Percentiles rank a stretch among this genome's conserved stretches.
Evolutionary conservation across 2,329 filamentous ascomycete species (phyloP).

Genomic region (Cercospora brassicicola): DNA sequence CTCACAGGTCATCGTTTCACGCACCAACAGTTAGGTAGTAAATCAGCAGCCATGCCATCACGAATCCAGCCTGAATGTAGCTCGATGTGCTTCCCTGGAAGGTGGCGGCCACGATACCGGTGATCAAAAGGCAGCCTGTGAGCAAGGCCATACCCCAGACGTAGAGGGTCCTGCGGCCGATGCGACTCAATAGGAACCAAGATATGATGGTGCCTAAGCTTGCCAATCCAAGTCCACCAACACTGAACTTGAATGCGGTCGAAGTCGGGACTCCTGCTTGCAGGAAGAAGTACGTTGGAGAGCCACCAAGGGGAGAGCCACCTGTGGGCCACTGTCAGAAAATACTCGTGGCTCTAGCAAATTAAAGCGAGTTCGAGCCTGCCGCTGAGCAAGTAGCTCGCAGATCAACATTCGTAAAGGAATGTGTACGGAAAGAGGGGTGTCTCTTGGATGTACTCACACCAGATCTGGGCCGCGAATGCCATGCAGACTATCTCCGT

Average conservation of each 20-base stretch:
- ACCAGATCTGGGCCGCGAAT: conserved; percentile 34
- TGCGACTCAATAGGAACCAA: conserved; percentile 37
- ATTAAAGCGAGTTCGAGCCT: background rate
- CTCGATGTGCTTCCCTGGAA: conserved; percentile 17
- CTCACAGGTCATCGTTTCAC: background rate
- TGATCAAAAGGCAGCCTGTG: conserved; percentile 31
- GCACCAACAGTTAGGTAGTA: conserved; percentile 33
- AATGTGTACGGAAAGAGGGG: background rate
- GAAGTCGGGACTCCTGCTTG: conserved; percentile 38
- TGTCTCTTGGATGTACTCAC: background rate
- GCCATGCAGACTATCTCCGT: conserved; percentile 45
- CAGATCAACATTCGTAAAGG: background rate
- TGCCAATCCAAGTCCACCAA: conserved; percentile 31
- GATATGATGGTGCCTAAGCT: conserved; percentile 37
- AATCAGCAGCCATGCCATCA: conserved; percentile 28
- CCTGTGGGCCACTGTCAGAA: background rate
- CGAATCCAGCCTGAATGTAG: conserved; percentile 42
- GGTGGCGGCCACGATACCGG: conserved; percentile 30
- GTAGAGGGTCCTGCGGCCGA: conserved; percentile 42
- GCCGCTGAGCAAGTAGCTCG: background rate
- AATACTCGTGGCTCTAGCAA: background rate
- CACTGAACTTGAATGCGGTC: conserved; percentile 30
- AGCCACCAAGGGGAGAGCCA: background rate
- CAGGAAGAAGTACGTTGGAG: conserved; percentile 39
- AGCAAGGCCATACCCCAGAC: conserved; percentile 35